Percentiles rank a stretch among this genome's conserved stretches.
These are phyloP conservation scores for Imleria badia DNA, from an alignment of 768 basidiomycete genomes.

Conservation along the genomic window DNA sequence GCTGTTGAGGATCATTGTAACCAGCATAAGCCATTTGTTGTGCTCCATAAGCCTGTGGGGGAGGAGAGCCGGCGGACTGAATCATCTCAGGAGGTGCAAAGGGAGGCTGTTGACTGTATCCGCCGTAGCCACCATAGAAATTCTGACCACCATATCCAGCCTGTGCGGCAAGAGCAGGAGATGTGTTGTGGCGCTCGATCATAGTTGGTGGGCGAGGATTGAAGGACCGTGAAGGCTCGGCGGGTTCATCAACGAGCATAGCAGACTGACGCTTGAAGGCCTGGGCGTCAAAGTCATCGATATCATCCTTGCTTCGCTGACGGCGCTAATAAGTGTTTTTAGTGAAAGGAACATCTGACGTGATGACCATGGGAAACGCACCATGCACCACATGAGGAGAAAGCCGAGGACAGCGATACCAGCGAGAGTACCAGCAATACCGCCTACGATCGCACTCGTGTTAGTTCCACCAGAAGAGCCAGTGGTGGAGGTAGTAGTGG, in stretches of 20 bases:
- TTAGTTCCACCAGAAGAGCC: slow-evolving; percentile 36
- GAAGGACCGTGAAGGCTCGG: slow-evolving; percentile 37
- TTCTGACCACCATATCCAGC: slow-evolving; percentile 20
- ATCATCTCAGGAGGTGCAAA: slow-evolving; percentile 17
- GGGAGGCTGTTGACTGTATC: slow-evolving; percentile 23
- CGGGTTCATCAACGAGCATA: slow-evolving; percentile 57
- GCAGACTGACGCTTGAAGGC: slow-evolving; percentile 66
- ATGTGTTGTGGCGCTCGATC: slow-evolving; percentile 50
- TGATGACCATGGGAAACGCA: slow-evolving; percentile 25
- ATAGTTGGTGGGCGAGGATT: slow-evolving; percentile 65
- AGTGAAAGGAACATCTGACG: background rate
- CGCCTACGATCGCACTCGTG: slow-evolving; percentile 35
- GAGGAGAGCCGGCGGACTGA: slow-evolving; percentile 12
- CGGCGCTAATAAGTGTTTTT: slow-evolving; percentile 37
- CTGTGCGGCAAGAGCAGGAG: slow-evolving; percentile 28
- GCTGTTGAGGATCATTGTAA: slow-evolving; percentile 30
- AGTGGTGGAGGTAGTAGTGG: slow-evolving; percentile 30
- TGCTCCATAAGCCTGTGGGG: slow-evolving; percentile 24
- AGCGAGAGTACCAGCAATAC: slow-evolving; percentile 46
- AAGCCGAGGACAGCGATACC: slow-evolving; percentile 42
- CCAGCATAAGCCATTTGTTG: slow-evolving; percentile 18
- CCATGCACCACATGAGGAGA: slow-evolving; percentile 47
- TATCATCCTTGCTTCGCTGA: slow-evolving; percentile 35
- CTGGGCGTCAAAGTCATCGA: slow-evolving; percentile 50
- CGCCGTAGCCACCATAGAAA: slow-evolving; percentile 26